Evolutionary conservation across 2,329 filamentous ascomycete species (phyloP).

Genomic region (Tolypocladium endophyticum): DNA sequence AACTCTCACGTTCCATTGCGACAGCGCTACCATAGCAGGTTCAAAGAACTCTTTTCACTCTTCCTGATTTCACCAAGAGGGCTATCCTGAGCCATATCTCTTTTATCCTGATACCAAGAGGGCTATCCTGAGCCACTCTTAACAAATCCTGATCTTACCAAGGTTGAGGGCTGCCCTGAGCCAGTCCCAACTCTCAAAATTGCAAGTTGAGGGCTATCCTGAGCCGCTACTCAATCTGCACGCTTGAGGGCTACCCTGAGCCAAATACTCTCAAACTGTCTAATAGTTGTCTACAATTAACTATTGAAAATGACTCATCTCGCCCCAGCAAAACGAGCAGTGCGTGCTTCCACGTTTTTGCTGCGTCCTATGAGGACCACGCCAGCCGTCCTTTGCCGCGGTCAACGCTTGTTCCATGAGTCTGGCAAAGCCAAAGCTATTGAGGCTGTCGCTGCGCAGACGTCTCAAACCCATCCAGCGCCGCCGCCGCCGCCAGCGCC

Average conservation of each 20-base stretch:
- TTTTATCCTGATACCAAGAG: background rate
- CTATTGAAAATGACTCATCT: slow-evolving; percentile 6
- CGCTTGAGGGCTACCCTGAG: slow-evolving; percentile 4
- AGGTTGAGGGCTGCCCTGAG: slow-evolving; percentile 5
- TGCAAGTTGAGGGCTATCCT: slow-evolving; percentile 1
- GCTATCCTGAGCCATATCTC: background rate
- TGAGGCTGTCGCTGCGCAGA: background rate
- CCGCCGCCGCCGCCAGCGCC: slow-evolving; percentile 4
- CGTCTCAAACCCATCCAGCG: slow-evolving; percentile 1
- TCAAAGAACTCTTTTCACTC: background rate
- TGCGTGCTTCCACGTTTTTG: slow-evolving; percentile 6
- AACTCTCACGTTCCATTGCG: background rate
- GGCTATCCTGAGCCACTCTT: slow-evolving; percentile 4
- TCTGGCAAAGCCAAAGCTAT: slow-evolving; percentile 11
- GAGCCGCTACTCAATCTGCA: background rate
- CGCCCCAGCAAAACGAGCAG: slow-evolving; percentile 6
- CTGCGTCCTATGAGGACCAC: slow-evolving; percentile 1
- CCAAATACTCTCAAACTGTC: slow-evolving; percentile 1
- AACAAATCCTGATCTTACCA: slow-evolving; percentile 2
- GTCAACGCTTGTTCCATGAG: slow-evolving; percentile 11
- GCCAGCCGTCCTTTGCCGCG: background rate
- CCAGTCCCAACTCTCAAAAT: slow-evolving; percentile 1
- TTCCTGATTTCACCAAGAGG: background rate
- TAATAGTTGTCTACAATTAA: slow-evolving; percentile 1
- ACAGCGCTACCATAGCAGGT: background rate